Percentiles rank a stretch among this genome's conserved stretches.
Evolutionary conservation across 1,284 basidiomycete genomes (phyloP).

Genomic region (Ustilago curta): DNA sequence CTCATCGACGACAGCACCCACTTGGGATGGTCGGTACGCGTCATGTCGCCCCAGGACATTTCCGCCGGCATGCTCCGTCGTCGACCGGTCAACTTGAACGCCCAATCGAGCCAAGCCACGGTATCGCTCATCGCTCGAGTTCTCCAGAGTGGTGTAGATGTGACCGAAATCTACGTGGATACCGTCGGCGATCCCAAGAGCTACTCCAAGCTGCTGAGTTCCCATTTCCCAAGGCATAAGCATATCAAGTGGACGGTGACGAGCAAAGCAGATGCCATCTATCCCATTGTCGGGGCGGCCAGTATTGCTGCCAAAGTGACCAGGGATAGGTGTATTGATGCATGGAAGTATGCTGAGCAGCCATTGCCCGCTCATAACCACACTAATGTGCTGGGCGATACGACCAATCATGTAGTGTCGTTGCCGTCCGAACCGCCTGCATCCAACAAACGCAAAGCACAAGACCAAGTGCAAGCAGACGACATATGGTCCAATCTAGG

Average conservation of each 20-base stretch:
- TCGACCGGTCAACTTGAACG: conserved; percentile 88
- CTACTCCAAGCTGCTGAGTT: conserved; percentile 74
- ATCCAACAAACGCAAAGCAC: conserved; percentile 36
- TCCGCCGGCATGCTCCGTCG: conserved; percentile 88
- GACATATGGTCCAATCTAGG: conserved; percentile 33
- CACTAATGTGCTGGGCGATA: conserved; percentile 18
- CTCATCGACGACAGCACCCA: conserved; percentile 52
- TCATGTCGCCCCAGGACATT: conserved; percentile 87
- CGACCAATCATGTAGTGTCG: conserved; percentile 13
- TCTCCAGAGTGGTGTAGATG: conserved; percentile 80
- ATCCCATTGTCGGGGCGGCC: conserved; percentile 95
- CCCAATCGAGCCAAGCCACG: conserved; percentile 92
- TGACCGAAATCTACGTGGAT: conserved; percentile 96
- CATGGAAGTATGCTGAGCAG: conserved; percentile 76
- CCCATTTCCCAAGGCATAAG: conserved; percentile 56
- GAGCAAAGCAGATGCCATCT: conserved; percentile 92
- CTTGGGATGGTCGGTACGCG: conserved; percentile 82
- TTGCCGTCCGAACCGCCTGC: background rate
- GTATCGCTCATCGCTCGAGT: conserved; percentile 86
- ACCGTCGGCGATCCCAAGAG: conserved; percentile 88
- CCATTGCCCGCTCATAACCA: background rate
- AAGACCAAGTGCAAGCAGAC: conserved; percentile 1
- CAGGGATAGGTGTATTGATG: conserved; percentile 87
- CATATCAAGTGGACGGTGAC: conserved; percentile 82
- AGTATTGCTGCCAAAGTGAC: conserved; percentile 97